Evolutionary conservation across 306 rosid species (phyloP).

Genomic region (Cicer judaicum): DNA sequence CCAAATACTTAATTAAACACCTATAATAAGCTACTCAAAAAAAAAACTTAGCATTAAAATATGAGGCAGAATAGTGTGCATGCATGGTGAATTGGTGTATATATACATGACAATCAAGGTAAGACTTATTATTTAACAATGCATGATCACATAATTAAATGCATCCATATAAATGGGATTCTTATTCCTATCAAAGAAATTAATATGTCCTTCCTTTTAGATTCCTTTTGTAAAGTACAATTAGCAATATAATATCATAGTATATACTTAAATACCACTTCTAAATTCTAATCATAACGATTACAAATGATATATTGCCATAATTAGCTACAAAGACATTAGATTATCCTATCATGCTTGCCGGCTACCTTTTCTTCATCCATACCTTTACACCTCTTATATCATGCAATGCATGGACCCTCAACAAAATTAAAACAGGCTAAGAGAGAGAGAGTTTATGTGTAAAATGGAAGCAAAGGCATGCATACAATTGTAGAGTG

Average conservation of each 20-base stretch:
- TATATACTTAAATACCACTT: conserved; percentile 66
- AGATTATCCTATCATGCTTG: conserved; percentile 61
- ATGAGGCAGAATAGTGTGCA: not conserved
- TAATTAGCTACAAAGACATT: conserved; percentile 66
- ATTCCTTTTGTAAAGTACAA: conserved; percentile 22
- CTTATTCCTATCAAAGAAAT: not conserved
- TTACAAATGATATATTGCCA: conserved; percentile 55
- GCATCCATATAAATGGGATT: conserved; percentile 9
- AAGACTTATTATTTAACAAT: conserved; percentile 4
- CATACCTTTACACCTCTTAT: conserved; percentile 72
- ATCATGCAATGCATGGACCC: conserved; percentile 60
- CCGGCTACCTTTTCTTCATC: conserved; percentile 47
- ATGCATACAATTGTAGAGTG: conserved; percentile 67
- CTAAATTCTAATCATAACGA: conserved; percentile 75
- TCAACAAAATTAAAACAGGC: not conserved
- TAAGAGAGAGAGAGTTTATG: conserved; percentile 39
- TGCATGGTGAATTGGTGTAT: conserved; percentile 34
- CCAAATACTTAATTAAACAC: not conserved
- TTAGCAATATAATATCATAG: conserved; percentile 32
- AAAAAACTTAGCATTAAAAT: not conserved
- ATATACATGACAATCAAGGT: conserved; percentile 18
- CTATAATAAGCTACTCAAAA: not conserved
- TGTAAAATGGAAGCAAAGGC: conserved; percentile 98
- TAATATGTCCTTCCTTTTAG: conserved; percentile 9
- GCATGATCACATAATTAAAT: conserved; percentile 31